Percentiles rank a stretch among this genome's conserved stretches.
Evolutionary conservation across 768 basidiomycete species (phyloP).

Genomic region (Imleria badia): DNA sequence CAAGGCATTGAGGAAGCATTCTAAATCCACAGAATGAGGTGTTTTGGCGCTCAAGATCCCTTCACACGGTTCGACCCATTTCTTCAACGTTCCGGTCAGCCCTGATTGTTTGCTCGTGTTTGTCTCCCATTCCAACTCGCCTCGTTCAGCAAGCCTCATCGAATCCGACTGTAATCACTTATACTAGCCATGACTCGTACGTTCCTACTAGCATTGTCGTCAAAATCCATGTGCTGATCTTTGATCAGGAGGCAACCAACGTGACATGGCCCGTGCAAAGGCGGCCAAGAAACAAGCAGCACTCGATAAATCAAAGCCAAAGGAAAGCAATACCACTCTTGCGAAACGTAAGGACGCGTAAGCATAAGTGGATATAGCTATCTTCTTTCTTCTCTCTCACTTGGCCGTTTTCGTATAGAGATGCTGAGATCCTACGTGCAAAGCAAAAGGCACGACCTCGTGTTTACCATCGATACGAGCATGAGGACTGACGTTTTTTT

Average conservation of each 20-base stretch:
- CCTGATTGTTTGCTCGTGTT: conserved; percentile 28
- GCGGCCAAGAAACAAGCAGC: conserved; percentile 69
- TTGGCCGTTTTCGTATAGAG: conserved; percentile 44
- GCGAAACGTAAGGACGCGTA: conserved; percentile 77
- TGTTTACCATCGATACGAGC: not conserved
- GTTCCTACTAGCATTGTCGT: conserved; percentile 23
- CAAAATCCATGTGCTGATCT: conserved; percentile 9
- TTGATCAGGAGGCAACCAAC: conserved; percentile 73
- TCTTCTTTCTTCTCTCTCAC: conserved; percentile 21
- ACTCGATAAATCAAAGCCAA: conserved; percentile 54
- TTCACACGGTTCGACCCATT: conserved; percentile 9
- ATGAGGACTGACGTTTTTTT: conserved; percentile 5
- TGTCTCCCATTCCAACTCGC: not conserved
- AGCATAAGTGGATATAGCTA: conserved; percentile 34
- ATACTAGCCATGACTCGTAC: conserved; percentile 52
- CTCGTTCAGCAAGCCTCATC: conserved; percentile 4
- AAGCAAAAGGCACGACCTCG: conserved; percentile 69
- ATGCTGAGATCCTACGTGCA: conserved; percentile 70
- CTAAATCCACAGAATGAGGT: conserved; percentile 1
- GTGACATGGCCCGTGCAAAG: conserved; percentile 70
- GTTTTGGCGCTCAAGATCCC: conserved; percentile 18
- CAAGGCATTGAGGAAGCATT: not conserved
- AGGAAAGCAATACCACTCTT: conserved; percentile 63
- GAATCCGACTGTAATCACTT: conserved; percentile 6
- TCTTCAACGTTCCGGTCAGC: not conserved